These are phyloP conservation scores for Pythium aphanidermatum DNA, from an alignment of 352 stramenopile genomes.

Conservation along the genomic window DNA sequence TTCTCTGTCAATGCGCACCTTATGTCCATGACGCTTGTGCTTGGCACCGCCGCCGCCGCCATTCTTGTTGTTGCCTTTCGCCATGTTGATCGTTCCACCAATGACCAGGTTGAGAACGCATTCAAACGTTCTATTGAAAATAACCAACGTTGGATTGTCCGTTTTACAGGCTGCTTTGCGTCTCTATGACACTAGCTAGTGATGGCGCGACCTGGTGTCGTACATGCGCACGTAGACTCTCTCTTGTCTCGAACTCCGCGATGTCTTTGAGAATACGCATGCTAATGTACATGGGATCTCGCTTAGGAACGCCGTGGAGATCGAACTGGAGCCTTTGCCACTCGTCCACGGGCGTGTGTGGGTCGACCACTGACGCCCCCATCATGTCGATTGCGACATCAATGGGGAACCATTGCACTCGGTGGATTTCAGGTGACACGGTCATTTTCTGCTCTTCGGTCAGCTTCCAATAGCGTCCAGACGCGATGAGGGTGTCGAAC, in stretches of 20 bases:
- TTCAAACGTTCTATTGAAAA: constrained; percentile 14
- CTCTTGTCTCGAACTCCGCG: constrained; percentile 17
- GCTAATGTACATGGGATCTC: constrained; percentile 51
- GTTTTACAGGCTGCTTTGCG: constrained; percentile 13
- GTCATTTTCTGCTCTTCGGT: constrained; percentile 30
- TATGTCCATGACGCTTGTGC: constrained; percentile 14
- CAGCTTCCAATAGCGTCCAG: constrained; percentile 38
- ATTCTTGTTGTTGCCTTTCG: constrained; percentile 1
- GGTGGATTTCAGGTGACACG: constrained; percentile 49
- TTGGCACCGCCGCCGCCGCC: constrained; percentile 8
- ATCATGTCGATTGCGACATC: constrained; percentile 44
- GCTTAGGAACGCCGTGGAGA: constrained; percentile 23
- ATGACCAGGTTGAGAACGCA: constrained; percentile 5
- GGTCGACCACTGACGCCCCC: constrained; percentile 20
- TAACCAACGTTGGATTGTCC: constrained; percentile 8
- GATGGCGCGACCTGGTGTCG: constrained; percentile 21
- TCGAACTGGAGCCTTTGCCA: constrained; percentile 39
- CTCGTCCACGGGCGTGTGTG: constrained; percentile 27
- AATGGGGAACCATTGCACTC: constrained; percentile 51
- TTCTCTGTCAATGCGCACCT: neutral
- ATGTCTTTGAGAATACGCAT: constrained; percentile 38
- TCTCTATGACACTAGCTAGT: constrained; percentile 3
- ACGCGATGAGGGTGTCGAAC: constrained; percentile 24
- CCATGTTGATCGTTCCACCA: constrained; percentile 13
- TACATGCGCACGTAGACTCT: constrained; percentile 19